These are phyloP conservation scores for Talaromyces liani DNA, from an alignment of 495 filamentous ascomycete species.

Conservation along the genomic window DNA sequence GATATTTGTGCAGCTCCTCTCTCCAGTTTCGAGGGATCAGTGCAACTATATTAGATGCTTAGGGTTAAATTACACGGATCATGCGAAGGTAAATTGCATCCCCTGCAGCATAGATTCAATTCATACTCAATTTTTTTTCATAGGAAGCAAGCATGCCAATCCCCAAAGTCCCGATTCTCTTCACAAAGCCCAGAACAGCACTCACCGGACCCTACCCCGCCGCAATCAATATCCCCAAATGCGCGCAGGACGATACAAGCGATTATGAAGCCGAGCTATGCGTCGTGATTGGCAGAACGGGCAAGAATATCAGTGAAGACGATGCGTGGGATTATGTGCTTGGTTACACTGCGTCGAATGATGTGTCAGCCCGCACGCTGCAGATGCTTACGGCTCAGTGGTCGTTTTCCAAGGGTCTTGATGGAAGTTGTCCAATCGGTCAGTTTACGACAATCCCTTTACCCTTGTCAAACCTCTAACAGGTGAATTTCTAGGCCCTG, in stretches of 20 bases:
- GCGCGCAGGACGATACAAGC: constrained; percentile 36
- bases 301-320: constrained; percentile 29
- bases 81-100: constrained; percentile 18
- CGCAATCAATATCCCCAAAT: constrained; percentile 32
- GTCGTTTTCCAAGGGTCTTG: constrained; percentile 39
- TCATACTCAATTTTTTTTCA: not conserved
- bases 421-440: constrained; percentile 28
- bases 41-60: constrained; percentile 34
- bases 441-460: not conserved
- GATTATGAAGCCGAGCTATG: constrained; percentile 44
- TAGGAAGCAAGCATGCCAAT: constrained; percentile 31
- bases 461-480: not conserved
- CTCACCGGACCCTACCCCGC: constrained; percentile 35
- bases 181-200: constrained; percentile 39
- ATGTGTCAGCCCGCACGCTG: constrained; percentile 29
- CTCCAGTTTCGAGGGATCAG: constrained; percentile 24
- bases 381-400: constrained; percentile 30
- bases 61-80: constrained; percentile 39
- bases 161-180: constrained; percentile 33
- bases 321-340: constrained; percentile 35
- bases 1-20: constrained; percentile 19
- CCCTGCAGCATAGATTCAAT: not conserved
- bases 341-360: constrained; percentile 34
- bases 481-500: constrained; percentile 20
- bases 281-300: constrained; percentile 31